Evolutionary conservation across 495 filamentous ascomycete species (phyloP).

Genomic region (Terfezia boudieri): DNA sequence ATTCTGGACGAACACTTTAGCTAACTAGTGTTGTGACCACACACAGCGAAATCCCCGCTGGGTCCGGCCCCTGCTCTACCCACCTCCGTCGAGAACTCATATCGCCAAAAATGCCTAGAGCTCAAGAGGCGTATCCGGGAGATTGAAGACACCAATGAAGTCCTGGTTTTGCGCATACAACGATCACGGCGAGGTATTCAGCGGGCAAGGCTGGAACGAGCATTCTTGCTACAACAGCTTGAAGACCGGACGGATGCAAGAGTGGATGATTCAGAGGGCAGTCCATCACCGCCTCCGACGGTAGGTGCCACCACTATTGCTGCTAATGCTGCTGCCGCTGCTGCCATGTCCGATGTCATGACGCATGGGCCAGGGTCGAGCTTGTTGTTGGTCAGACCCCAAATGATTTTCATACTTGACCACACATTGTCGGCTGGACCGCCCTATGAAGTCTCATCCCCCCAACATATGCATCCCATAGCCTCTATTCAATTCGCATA

Average conservation of each 20-base stretch:
- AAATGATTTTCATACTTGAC: neutral
- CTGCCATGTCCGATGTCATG: slow-evolving; percentile 21
- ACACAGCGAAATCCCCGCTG: slow-evolving; percentile 22
- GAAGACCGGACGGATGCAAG: slow-evolving; percentile 65
- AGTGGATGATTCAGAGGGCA: slow-evolving; percentile 50
- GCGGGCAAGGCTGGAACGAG: slow-evolving; percentile 77
- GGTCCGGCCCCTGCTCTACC: slow-evolving; percentile 42
- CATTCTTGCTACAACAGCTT: slow-evolving; percentile 72
- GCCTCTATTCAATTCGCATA: too few relatives aligned
- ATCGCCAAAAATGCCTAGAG: slow-evolving; percentile 90
- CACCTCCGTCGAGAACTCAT: slow-evolving; percentile 85
- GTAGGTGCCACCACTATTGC: slow-evolving; percentile 27
- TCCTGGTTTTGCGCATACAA: slow-evolving; percentile 50
- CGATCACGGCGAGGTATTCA: slow-evolving; percentile 63
- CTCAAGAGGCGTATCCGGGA: slow-evolving; percentile 77
- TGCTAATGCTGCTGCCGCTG: neutral
- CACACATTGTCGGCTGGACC: slow-evolving; percentile 10
- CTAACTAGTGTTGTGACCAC: too few relatives aligned
- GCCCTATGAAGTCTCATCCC: neutral
- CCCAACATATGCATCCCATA: too few relatives aligned
- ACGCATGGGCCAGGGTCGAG: slow-evolving; percentile 16
- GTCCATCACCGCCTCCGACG: slow-evolving; percentile 47
- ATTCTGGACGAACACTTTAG: neutral
- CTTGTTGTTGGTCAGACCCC: slow-evolving; percentile 3
- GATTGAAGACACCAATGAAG: slow-evolving; percentile 71